Base-by-base conservation (phyloP, 305 asterid species). In the Fraxinus angustifolia region DNA sequence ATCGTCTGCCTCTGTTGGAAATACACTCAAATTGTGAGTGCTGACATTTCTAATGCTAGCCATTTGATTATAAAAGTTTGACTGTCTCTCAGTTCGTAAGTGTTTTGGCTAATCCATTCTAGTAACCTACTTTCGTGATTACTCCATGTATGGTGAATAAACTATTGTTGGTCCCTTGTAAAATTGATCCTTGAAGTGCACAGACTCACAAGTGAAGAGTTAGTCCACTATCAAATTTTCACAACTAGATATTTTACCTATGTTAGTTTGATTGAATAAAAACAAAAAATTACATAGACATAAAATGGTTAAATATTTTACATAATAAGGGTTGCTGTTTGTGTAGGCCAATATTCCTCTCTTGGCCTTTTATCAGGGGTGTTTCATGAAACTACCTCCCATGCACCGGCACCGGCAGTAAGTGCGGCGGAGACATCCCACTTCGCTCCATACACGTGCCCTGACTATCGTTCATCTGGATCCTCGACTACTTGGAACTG, bases 401-500 rank as follows among this genome's bases (percentile, higher is more conserved):
- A 45, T 12, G 26, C 26, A 23, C 26, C 26, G 26, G 16, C 56
- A 12, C 53, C 53, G n/a, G n/a, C n/a, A 42, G 4, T 42, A 42
- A 11, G 53, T 42, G n/a, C n/a, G 5, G 53, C 5, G 0, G 3
- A 45, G 56, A 45, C 56, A 14, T 45, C n/a, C 56, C 17, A 45
- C n/a, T 38, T 38, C 3, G 3, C 56, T 45, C 56, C 5, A 45
- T 45, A 38, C 45, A 11, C 56, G 1, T 45, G 56, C 17, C n/a
- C 56, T 17, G 17, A 45, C 56, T 45, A 11, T 45, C 56, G 17
- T 8, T 23, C 84, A 8, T 83, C 83, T 0, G 84, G 83, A 68
- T 30, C 79, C 1, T 76, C 83, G 3, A 65, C 84, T 7, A 34
- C 33, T 17, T 88, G 93, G 91, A 79, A 88, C 75, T 90, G 90